Conservation (phyloP, 2,329 filamentous ascomycete species). For the Endocalyx cinctus region DNA sequence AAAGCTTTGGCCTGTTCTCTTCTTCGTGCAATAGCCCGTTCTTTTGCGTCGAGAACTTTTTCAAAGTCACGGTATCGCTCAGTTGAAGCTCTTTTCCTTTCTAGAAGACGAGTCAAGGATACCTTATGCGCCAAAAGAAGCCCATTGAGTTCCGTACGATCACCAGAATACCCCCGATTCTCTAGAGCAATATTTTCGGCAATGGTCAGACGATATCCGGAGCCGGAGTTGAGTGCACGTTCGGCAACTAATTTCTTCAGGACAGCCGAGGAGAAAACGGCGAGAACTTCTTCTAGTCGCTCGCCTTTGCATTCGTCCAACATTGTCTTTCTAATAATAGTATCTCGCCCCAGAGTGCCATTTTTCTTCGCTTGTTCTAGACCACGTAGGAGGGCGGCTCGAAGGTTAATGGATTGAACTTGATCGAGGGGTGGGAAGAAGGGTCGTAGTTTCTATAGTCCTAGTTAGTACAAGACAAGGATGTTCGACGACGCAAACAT, state of each 20-base stretch:
- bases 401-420: conserved; percentile 84
- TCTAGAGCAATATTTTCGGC: conserved; percentile 55
- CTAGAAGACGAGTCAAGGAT: conserved; percentile 56
- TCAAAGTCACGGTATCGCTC: conserved; percentile 60
- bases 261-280: conserved; percentile 78
- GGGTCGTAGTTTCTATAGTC: conserved; percentile 72
- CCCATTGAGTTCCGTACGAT: conserved; percentile 53
- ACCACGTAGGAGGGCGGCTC: conserved; percentile 73
- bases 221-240: conserved; percentile 30
- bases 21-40: conserved; percentile 50
- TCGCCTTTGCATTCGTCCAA: conserved; percentile 94
- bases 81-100: conserved; percentile 55
- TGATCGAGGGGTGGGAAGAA: conserved; percentile 91
- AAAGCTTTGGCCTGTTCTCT: conserved; percentile 39
- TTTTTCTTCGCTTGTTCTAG: conserved; percentile 86
- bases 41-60: conserved; percentile 59
- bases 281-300: conserved; percentile 79
- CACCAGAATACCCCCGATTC: conserved; percentile 51
- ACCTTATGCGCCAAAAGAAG: conserved; percentile 70
- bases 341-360: conserved; percentile 74
- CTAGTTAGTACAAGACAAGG: conserved; percentile 4
- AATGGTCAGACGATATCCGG: conserved; percentile 38
- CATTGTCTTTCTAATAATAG: conserved; percentile 86
- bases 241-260: conserved; percentile 62
- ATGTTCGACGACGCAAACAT: background rate